These are phyloP conservation scores for Fusarium dlaminii DNA, from an alignment of 2,329 filamentous ascomycete genomes.

Conservation along the genomic window DNA sequence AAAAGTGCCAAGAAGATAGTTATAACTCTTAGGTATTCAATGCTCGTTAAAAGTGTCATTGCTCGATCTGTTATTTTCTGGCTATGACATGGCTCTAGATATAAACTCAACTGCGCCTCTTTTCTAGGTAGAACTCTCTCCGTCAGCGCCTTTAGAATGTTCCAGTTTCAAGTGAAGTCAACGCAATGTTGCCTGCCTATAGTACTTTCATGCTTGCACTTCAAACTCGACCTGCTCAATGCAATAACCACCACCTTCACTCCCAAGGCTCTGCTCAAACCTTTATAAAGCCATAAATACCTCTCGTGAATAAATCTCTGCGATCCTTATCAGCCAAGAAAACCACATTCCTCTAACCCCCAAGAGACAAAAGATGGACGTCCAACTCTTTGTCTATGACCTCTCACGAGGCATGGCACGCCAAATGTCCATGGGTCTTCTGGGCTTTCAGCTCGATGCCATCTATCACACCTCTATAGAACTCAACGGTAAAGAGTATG, in stretches of 20 bases:
- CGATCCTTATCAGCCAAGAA: background rate
- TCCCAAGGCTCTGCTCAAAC: background rate
- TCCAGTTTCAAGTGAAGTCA: conserved; percentile 32
- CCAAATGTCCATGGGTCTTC: conserved; percentile 62
- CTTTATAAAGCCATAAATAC: background rate
- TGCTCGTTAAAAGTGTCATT: background rate
- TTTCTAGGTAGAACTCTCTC: conserved; percentile 8
- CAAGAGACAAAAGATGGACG: conserved; percentile 65
- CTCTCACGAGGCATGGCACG: conserved; percentile 70
- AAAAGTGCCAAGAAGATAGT: background rate
- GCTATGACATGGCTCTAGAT: background rate
- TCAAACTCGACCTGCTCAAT: background rate
- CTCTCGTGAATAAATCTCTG: background rate
- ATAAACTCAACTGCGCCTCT: background rate
- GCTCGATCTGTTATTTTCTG: background rate
- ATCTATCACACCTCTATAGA: conserved; percentile 96
- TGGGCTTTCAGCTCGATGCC: conserved; percentile 79
- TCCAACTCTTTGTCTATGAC: conserved; percentile 82
- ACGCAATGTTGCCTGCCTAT: conserved; percentile 40
- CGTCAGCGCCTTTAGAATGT: conserved; percentile 38
- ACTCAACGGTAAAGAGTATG: conserved; percentile 84
- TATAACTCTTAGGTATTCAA: background rate
- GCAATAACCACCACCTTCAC: background rate
- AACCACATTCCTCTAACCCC: background rate
- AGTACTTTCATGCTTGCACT: background rate